Percentiles rank a stretch among this genome's conserved stretches.
Evolutionary conservation across 495 filamentous ascomycete species (phyloP).

Genomic region (Jackrogersella multiformis): DNA sequence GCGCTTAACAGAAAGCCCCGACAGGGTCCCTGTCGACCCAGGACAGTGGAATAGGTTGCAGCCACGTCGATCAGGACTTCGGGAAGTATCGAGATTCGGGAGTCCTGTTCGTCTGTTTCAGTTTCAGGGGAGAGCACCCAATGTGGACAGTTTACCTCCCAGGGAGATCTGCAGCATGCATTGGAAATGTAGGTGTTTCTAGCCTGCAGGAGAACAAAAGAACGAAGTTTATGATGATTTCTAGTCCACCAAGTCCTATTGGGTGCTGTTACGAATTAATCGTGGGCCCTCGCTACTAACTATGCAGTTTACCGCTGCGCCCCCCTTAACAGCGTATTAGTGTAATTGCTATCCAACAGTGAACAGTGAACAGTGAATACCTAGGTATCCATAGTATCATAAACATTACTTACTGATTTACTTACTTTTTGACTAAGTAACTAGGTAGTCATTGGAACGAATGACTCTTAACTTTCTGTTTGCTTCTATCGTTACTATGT

Average conservation of each 20-base stretch:
- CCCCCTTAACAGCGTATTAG: conserved; percentile 4
- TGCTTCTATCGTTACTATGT: background rate
- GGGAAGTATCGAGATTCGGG: conserved; percentile 34
- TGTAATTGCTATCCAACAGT: conserved; percentile 12
- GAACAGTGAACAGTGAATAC: no score
- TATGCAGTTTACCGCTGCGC: conserved; percentile 1
- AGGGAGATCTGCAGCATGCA: conserved; percentile 23
- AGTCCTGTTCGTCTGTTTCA: conserved; percentile 5
- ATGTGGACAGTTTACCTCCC: background rate
- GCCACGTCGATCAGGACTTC: conserved; percentile 38
- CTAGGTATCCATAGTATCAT: no score
- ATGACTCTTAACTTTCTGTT: background rate
- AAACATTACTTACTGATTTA: background rate
- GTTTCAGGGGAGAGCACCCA: conserved; percentile 17
- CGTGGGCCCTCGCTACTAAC: no score
- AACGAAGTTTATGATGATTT: conserved; percentile 3
- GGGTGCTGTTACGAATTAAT: conserved; percentile 34
- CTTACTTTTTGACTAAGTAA: background rate
- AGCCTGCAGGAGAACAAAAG: conserved; percentile 8
- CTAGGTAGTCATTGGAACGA: background rate
- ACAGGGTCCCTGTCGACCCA: conserved; percentile 23
- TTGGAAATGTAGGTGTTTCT: conserved; percentile 9
- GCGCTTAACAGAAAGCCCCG: background rate
- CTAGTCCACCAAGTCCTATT: conserved; percentile 19
- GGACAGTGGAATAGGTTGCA: conserved; percentile 40